Evolutionary conservation across 805 yeast species (phyloP).

Genomic region (Candida odintsovae): DNA sequence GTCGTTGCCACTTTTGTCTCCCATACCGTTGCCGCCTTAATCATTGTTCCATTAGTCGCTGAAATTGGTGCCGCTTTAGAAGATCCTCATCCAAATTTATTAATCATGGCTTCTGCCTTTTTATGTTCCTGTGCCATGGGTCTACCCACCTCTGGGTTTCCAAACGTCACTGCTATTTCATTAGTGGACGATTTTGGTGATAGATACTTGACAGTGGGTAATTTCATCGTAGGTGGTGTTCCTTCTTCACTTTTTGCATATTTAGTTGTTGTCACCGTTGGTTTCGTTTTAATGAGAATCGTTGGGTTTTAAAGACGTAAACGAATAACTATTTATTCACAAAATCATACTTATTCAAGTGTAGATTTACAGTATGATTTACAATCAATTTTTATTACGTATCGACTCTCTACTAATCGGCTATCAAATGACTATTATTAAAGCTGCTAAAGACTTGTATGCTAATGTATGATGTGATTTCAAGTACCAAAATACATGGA

Average conservation of each 20-base stretch:
- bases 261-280: conserved; percentile 66
- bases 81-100: conserved; percentile 78
- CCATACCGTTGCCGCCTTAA: conserved; percentile 95
- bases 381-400: no score
- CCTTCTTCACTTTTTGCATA: conserved; percentile 80
- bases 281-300: conserved; percentile 64
- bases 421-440: no score
- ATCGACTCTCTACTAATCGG: no score
- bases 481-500: conserved; percentile 69
- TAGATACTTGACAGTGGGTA: conserved; percentile 79
- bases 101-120: conserved; percentile 59
- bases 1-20: conserved; percentile 92
- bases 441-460: neutral
- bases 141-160: conserved; percentile 94
- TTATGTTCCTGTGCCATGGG: conserved; percentile 97
- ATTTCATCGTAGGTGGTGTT: conserved; percentile 86
- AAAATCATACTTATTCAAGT: no score
- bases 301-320: conserved; percentile 36
- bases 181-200: conserved; percentile 90
- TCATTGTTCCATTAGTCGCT: conserved; percentile 82
- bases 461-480: neutral
- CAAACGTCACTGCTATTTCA: conserved; percentile 95
- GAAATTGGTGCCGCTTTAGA: conserved; percentile 75
- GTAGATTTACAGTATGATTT: no score
- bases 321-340: no score